These are phyloP conservation scores for Solanum piurae DNA, from an alignment of 257 asterid species.

Conservation along the genomic window DNA sequence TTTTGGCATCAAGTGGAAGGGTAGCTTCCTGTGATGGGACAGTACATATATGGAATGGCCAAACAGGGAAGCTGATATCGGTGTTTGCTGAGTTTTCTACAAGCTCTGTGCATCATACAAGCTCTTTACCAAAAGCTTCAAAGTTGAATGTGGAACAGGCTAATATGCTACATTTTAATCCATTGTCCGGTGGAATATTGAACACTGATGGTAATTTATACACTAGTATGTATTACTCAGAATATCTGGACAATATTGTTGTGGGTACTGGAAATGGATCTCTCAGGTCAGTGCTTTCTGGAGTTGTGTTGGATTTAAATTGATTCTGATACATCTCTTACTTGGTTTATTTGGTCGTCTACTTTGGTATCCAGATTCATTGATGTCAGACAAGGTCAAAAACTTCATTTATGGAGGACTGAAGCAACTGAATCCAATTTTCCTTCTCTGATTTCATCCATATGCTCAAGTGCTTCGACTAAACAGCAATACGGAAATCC, in stretches of 20 bases:
- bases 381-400: slow-evolving; percentile 80
- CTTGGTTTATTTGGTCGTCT: neutral
- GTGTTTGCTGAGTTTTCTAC: slow-evolving; percentile 56
- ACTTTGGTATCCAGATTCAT: slow-evolving; percentile 53
- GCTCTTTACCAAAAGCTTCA: slow-evolving; percentile 36
- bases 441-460: slow-evolving; percentile 75
- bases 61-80: slow-evolving; percentile 66
- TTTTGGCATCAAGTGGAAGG: slow-evolving; percentile 66
- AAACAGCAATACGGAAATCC: slow-evolving; percentile 30
- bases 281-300: slow-evolving; percentile 50
- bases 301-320: neutral
- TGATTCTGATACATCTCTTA: neutral
- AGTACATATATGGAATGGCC: slow-evolving; percentile 90
- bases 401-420: slow-evolving; percentile 89
- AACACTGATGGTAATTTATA: slow-evolving; percentile 77
- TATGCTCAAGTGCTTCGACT: slow-evolving; percentile 63
- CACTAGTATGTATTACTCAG: slow-evolving; percentile 77
- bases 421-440: slow-evolving; percentile 57
- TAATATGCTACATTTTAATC: slow-evolving; percentile 62
- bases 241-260: slow-evolving; percentile 50
- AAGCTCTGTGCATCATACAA: slow-evolving; percentile 15
- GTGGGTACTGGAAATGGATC: slow-evolving; percentile 96
- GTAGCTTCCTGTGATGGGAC: slow-evolving; percentile 99
- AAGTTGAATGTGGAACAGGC: slow-evolving; percentile 58
- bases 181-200: slow-evolving; percentile 66